Evolutionary conservation across 148 eudicot genomes (phyloP).

Genomic region (Rhododendron ovatum): DNA sequence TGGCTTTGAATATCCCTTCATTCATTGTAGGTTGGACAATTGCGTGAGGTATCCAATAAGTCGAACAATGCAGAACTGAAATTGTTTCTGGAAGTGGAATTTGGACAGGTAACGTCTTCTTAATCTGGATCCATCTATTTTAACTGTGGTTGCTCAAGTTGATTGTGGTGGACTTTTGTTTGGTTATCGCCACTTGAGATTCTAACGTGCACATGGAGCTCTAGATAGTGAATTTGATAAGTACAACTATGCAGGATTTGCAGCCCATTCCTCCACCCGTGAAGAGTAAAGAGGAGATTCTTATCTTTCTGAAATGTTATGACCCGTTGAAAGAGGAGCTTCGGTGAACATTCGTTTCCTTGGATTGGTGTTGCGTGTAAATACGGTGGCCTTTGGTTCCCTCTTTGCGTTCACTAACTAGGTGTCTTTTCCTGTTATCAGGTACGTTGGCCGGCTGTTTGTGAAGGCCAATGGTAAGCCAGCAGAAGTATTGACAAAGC

Average conservation of each 20-base stretch:
- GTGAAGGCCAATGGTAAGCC: constrained; percentile 75
- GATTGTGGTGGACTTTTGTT: background rate
- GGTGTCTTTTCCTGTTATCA: constrained; percentile 24
- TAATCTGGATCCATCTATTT: constrained; percentile 1
- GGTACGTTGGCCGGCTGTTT: constrained; percentile 77
- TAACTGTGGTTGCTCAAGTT: background rate
- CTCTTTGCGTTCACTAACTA: background rate
- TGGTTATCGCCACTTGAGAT: background rate
- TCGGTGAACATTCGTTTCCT: constrained; percentile 33
- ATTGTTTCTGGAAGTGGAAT: constrained; percentile 81
- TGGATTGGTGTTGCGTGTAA: constrained; percentile 1
- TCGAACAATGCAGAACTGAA: constrained; percentile 72
- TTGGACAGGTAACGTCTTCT: constrained; percentile 49
- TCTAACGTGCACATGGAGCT: background rate
- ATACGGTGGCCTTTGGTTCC: background rate
- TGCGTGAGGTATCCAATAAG: constrained; percentile 80
- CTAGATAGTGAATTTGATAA: background rate
- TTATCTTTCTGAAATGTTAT: constrained; percentile 90
- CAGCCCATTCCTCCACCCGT: constrained; percentile 60
- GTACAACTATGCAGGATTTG: constrained; percentile 47
- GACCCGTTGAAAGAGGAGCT: constrained; percentile 88
- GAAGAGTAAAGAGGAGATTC: constrained; percentile 79
- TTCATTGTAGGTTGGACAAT: constrained; percentile 64
- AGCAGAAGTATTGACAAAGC: constrained; percentile 53
- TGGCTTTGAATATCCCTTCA: background rate